phyloP scores from a whole-genome alignment of 768 basidiomycete genomes.

The Zangia roseola region DNA sequence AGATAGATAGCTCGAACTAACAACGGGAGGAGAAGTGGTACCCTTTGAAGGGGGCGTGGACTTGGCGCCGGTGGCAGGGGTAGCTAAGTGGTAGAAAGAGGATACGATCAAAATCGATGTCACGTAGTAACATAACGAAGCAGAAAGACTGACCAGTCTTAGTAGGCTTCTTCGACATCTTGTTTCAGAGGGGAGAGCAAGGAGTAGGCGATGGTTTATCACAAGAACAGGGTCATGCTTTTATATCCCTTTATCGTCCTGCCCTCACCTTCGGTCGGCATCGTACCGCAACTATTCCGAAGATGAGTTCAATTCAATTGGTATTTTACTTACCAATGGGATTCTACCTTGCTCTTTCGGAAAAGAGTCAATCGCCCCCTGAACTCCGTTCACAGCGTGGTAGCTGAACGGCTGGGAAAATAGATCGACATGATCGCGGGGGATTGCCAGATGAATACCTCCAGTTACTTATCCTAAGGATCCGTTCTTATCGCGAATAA shows the following conservation, averaged over 20 bases:
- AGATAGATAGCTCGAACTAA: slow-evolving; percentile 2
- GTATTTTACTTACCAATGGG: slow-evolving; percentile 7
- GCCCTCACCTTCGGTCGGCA: slow-evolving; percentile 28
- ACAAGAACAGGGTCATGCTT: slow-evolving; percentile 3
- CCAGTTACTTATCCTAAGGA: slow-evolving; percentile 16
- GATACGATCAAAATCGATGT: slow-evolving; percentile 13
- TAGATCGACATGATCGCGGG: slow-evolving; percentile 19
- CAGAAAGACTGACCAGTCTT: slow-evolving; percentile 25
- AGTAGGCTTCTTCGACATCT: slow-evolving; percentile 24
- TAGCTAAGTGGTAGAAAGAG: slow-evolving; percentile 7
- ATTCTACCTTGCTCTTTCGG: slow-evolving; percentile 8
- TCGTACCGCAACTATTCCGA: slow-evolving; percentile 14
- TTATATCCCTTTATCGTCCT: slow-evolving; percentile 26
- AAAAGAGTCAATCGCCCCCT: not conserved
- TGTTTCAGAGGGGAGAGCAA: slow-evolving; percentile 6
- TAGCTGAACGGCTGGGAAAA: not conserved
- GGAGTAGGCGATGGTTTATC: not conserved
- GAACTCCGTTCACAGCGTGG: slow-evolving; percentile 1
- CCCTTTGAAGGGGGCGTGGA: slow-evolving; percentile 21
- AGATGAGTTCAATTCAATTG: not conserved
- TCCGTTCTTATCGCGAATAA: slow-evolving; percentile 22
- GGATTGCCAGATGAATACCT: slow-evolving; percentile 1
- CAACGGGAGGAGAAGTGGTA: slow-evolving; percentile 14
- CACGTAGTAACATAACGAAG: slow-evolving; percentile 5
- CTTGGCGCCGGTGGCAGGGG: slow-evolving; percentile 15